phyloP scores from a whole-genome alignment of 2,329 filamentous ascomycete species.

The Alternaria triticimaculans region DNA sequence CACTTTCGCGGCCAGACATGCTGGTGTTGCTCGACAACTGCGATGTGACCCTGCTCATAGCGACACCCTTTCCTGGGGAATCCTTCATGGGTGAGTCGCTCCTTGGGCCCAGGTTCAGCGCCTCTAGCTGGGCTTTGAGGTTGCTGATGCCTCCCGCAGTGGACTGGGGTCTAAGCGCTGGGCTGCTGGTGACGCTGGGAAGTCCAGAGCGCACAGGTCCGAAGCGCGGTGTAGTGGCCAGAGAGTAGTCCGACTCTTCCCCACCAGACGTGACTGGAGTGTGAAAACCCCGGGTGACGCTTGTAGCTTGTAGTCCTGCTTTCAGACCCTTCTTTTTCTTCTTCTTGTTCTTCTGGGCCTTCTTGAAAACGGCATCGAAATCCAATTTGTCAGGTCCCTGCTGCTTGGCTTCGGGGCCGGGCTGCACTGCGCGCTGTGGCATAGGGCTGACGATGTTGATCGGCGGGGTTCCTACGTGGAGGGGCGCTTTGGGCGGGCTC shows the following conservation, averaged over 20 bases:
- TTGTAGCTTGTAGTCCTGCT: conserved; percentile 38
- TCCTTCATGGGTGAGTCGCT: conserved; percentile 62
- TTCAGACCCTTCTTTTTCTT: conserved; percentile 46
- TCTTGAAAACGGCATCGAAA: conserved; percentile 46
- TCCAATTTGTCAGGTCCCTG: conserved; percentile 46
- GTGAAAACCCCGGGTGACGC: conserved; percentile 56
- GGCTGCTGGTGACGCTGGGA: conserved; percentile 59
- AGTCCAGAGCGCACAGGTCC: conserved; percentile 53
- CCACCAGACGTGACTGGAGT: conserved; percentile 60
- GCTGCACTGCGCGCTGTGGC: conserved; percentile 36
- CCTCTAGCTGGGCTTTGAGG: conserved; percentile 81
- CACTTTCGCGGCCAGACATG: conserved; percentile 63
- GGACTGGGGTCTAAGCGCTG: conserved; percentile 58
- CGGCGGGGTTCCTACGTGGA: conserved; percentile 44
- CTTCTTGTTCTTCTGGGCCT: conserved; percentile 48
- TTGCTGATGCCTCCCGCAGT: conserved; percentile 76
- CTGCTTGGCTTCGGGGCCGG: conserved; percentile 29
- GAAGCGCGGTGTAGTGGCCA: conserved; percentile 51
- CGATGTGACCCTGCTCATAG: conserved; percentile 39
- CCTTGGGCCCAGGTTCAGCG: conserved; percentile 70
- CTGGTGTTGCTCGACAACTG: conserved; percentile 63
- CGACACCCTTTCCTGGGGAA: conserved; percentile 56
- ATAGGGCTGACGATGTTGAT: conserved; percentile 45
- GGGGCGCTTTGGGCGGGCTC: conserved; percentile 25
- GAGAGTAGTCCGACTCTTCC: conserved; percentile 61